Percentiles rank a stretch among this genome's conserved stretches.
Conservation (phyloP, 176 grass and related monocot species). For the Triticum monococcum region DNA sequence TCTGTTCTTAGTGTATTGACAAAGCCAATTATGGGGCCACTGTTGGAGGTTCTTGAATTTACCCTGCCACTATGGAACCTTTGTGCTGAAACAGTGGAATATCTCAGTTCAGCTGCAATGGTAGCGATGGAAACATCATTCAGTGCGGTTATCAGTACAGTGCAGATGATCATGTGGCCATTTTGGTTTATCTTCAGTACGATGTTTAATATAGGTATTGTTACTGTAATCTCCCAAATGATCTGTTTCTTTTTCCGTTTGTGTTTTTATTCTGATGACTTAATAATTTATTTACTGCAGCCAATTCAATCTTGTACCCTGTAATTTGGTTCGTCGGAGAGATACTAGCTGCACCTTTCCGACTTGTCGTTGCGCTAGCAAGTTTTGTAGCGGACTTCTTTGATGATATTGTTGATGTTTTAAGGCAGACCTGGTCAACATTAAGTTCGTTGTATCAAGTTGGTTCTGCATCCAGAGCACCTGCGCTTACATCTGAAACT, state of each 20-base stretch:
- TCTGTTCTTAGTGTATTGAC: conserved; percentile 74
- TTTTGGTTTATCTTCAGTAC: conserved; percentile 66
- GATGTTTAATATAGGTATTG: conserved; percentile 64
- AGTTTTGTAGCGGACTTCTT: conserved; percentile 64
- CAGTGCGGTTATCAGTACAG: conserved; percentile 47
- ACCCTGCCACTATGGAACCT: conserved; percentile 77
- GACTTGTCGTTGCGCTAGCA: conserved; percentile 44
- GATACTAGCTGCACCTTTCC: conserved; percentile 67
- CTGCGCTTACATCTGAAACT: conserved; percentile 52
- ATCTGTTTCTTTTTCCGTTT: conserved; percentile 9
- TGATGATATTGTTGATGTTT: conserved; percentile 40
- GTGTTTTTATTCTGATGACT: conserved; percentile 25
- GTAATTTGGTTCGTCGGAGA: conserved; percentile 70
- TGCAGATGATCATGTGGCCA: conserved; percentile 80
- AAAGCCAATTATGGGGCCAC: conserved; percentile 66
- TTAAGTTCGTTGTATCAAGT: conserved; percentile 72
- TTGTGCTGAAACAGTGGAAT: conserved; percentile 55
- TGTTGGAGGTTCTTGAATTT: conserved; percentile 80
- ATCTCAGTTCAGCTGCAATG: conserved; percentile 53
- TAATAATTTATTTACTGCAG: conserved; percentile 46
- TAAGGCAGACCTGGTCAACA: conserved; percentile 61
- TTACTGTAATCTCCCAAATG: conserved; percentile 13
- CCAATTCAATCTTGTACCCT: conserved; percentile 71
- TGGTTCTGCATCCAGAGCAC: conserved; percentile 49
- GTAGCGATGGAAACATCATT: conserved; percentile 55